Evolutionary conservation across 768 basidiomycete species (phyloP), one percentile per base, ranked within the genome.

Genomic region (Tremella mesenterica): DNA sequence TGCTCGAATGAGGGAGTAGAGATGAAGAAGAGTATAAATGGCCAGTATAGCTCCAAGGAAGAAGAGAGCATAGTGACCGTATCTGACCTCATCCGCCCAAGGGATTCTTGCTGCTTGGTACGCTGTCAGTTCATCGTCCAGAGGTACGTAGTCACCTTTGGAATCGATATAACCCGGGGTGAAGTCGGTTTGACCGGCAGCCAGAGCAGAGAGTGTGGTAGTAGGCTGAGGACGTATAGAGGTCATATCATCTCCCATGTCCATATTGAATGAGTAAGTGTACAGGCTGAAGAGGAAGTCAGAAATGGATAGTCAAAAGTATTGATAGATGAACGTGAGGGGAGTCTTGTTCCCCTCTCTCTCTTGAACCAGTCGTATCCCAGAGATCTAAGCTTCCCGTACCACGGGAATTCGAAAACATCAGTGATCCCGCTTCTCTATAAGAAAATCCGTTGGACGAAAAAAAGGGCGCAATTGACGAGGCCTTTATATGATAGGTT

Each of bases 51-150:
- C 52, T 31, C 52, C 28, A 16, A 48, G 18, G 44, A 46, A 53
- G 14, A 16, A 31, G 13, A 53, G 31, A 10, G 45, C 34, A 34
- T 53, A 53, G 45, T 53, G 31, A 3, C 52, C 52, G 31, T 46
- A 53, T 18, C 23, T 33, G 16, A 53, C 52, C 26, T 53, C 14
- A 18, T 46, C 21, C 10, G 52, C 52, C 52, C 52, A 53, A 2
- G 52, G 44, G 29, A 46, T 39, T 3, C 36, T 30, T n/a, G 36
- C 28, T 10, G 45, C 52, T 47, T 53, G 52, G 45, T 47, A 53
- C 8, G 44, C 52, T 13, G 52, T 48, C 14, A 13, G 23, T 34
- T 53, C 52, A 9, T 28, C 52, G 18, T 28, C n/a, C 8, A 45
- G 46, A 26, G 52, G 52, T 1, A 53, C 52, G 36, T 53, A 53